phyloP scores from a whole-genome alignment of 345 rosid genomes.

The Erucastrum elatum region DNA sequence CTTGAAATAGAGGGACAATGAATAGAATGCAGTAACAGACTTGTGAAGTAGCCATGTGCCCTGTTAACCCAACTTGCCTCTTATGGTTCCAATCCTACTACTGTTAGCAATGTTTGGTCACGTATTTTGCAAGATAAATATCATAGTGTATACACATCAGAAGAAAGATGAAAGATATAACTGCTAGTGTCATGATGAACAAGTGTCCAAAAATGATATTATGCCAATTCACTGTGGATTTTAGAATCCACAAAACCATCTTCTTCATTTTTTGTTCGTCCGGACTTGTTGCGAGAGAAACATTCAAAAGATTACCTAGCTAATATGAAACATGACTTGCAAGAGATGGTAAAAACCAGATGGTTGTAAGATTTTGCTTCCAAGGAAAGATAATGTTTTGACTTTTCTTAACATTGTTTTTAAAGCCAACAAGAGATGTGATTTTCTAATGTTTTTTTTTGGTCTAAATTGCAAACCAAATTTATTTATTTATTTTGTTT shows the following conservation, averaged over 20 bases:
- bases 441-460: background rate
- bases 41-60: constrained; percentile 30
- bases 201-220: background rate
- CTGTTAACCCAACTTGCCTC: constrained; percentile 25
- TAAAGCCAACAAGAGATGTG: background rate
- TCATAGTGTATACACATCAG: background rate
- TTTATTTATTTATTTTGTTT: background rate
- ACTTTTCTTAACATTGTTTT: background rate
- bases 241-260: background rate
- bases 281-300: constrained; percentile 6
- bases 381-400: constrained; percentile 5
- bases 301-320: constrained; percentile 15
- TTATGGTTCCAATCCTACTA: constrained; percentile 10
- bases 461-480: background rate
- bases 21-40: constrained; percentile 15
- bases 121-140: background rate
- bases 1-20: constrained; percentile 24
- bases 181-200: background rate
- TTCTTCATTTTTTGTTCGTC: background rate
- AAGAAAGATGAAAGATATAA: background rate
- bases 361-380: constrained; percentile 15
- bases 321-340: constrained; percentile 23
- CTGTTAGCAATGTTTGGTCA: background rate
- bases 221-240: background rate
- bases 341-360: constrained; percentile 14